Percentiles rank a stretch among this genome's conserved stretches.
Conservation (phyloP, 2,329 filamentous ascomycete genomes). For the Coniochaeta prunicola region DNA sequence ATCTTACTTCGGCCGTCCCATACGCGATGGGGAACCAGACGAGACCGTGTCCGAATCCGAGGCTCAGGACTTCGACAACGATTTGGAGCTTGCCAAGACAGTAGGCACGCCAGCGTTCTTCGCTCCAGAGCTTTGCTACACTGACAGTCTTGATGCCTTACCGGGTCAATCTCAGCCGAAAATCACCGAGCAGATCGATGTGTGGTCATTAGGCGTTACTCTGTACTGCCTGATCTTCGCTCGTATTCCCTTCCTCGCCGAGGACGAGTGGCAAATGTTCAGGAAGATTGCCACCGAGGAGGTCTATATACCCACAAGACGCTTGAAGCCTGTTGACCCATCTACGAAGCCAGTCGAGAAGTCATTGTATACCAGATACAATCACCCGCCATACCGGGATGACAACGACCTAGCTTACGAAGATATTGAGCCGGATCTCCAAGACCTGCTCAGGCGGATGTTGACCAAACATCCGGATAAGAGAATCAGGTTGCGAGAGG, state of each 20-base stretch:
- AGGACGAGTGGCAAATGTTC: slow-evolving; percentile 90
- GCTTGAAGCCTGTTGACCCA: slow-evolving; percentile 69
- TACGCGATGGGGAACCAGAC: slow-evolving; percentile 73
- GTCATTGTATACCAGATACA: slow-evolving; percentile 49
- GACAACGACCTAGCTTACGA: slow-evolving; percentile 80
- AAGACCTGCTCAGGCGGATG: slow-evolving; percentile 71
- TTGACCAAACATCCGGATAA: slow-evolving; percentile 84
- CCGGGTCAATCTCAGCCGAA: slow-evolving; percentile 46
- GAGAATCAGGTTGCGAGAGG: slow-evolving; percentile 82
- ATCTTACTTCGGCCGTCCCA: slow-evolving; percentile 87
- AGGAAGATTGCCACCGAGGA: slow-evolving; percentile 85
- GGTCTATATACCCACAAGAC: slow-evolving; percentile 77
- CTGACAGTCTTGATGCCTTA: slow-evolving; percentile 56
- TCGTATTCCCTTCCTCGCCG: slow-evolving; percentile 85
- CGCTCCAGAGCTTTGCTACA: slow-evolving; percentile 91
- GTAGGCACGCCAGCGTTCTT: slow-evolving; percentile 97
- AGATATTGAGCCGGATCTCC: slow-evolving; percentile 70
- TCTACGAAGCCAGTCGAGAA: slow-evolving; percentile 47
- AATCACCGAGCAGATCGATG: slow-evolving; percentile 89
- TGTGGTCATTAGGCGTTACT: slow-evolving; percentile 95
- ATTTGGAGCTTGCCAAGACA: slow-evolving; percentile 94
- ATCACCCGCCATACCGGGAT: slow-evolving; percentile 61
- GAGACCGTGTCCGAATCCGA: slow-evolving; percentile 74
- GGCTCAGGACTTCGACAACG: slow-evolving; percentile 81
- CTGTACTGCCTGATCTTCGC: slow-evolving; percentile 93